Percentiles rank a stretch among this genome's conserved stretches.
These are phyloP conservation scores for Chalciporus sp. DNA, from an alignment of 1,284 basidiomycete genomes.

Conservation along the genomic window DNA sequence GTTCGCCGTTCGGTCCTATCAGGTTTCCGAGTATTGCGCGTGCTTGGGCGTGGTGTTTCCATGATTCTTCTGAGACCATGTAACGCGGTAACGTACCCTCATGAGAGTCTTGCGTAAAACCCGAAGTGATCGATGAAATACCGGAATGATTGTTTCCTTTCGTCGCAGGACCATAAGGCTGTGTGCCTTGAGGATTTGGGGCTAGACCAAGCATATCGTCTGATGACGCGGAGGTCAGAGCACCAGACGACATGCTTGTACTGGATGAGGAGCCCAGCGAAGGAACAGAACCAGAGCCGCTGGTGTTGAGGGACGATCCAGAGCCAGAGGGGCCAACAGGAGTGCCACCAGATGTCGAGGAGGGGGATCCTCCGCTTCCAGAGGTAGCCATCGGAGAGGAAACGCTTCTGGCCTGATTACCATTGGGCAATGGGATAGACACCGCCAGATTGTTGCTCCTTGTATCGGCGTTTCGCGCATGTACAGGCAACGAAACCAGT, in stretches of 20 bases:
- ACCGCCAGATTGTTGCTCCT: conserved; percentile 42
- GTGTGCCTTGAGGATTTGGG: conserved; percentile 47
- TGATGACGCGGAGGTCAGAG: conserved; percentile 45
- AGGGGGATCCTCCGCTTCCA: conserved; percentile 34
- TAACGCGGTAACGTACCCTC: conserved; percentile 49
- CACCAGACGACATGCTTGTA: conserved; percentile 45
- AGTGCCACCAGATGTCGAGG: conserved; percentile 41
- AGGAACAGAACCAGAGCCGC: conserved; percentile 53
- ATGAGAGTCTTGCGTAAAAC: conserved; percentile 43
- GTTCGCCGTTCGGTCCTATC: conserved; percentile 82
- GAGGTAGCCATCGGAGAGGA: conserved; percentile 65
- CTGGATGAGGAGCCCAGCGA: conserved; percentile 60
- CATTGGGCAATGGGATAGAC: conserved; percentile 47
- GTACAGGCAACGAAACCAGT: conserved; percentile 48
- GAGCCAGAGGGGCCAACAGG: conserved; percentile 53
- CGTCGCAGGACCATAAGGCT: conserved; percentile 46
- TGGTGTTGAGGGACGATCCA: conserved; percentile 49
- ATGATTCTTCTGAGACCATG: conserved; percentile 70
- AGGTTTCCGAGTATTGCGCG: conserved; percentile 77
- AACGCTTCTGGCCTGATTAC: conserved; percentile 57
- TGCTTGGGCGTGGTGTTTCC: conserved; percentile 81
- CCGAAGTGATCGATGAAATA: conserved; percentile 43
- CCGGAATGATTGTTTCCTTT: conserved; percentile 32
- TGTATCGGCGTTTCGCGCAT: conserved; percentile 34
- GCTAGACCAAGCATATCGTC: conserved; percentile 53